These are phyloP conservation scores for Flaveria trinervia DNA, from an alignment of 129 eudicot genomes.

Conservation along the genomic window DNA sequence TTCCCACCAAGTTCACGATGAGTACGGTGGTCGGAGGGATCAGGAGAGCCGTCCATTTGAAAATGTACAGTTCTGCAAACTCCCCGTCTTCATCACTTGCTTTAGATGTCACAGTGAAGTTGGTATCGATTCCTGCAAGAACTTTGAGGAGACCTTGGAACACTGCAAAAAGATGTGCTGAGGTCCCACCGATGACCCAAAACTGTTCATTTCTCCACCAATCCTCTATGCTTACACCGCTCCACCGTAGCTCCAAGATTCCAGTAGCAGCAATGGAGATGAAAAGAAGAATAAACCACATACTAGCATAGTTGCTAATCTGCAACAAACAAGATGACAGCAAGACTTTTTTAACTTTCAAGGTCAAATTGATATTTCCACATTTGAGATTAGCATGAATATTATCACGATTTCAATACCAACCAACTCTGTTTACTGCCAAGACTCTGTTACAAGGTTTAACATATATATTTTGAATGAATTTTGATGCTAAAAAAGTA, in stretches of 20 bases:
- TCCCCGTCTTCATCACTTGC: constrained; percentile 63
- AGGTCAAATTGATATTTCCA: background rate
- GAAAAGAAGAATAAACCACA: constrained; percentile 61
- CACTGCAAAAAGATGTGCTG: constrained; percentile 69
- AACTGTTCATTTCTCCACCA: constrained; percentile 85
- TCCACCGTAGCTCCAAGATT: constrained; percentile 63
- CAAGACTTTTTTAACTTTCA: background rate
- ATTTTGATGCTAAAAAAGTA: background rate
- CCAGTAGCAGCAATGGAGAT: constrained; percentile 64
- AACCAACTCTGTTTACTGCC: background rate
- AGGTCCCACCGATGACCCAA: constrained; percentile 77
- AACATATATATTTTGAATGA: background rate
- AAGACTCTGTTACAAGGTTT: background rate
- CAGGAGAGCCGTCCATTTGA: constrained; percentile 72
- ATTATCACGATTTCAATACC: background rate
- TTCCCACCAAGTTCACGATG: constrained; percentile 57
- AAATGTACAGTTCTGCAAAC: constrained; percentile 63
- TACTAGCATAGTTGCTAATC: constrained; percentile 69
- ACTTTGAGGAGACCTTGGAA: constrained; percentile 72
- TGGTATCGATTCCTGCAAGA: constrained; percentile 63
- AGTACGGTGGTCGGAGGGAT: constrained; percentile 74
- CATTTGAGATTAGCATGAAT: background rate
- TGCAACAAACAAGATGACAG: constrained; percentile 25
- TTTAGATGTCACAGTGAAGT: constrained; percentile 64
- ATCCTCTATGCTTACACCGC: constrained; percentile 67